Evolutionary conservation across 495 filamentous ascomycete species (phyloP).

Genomic region (Pseudevernia furfuracea): DNA sequence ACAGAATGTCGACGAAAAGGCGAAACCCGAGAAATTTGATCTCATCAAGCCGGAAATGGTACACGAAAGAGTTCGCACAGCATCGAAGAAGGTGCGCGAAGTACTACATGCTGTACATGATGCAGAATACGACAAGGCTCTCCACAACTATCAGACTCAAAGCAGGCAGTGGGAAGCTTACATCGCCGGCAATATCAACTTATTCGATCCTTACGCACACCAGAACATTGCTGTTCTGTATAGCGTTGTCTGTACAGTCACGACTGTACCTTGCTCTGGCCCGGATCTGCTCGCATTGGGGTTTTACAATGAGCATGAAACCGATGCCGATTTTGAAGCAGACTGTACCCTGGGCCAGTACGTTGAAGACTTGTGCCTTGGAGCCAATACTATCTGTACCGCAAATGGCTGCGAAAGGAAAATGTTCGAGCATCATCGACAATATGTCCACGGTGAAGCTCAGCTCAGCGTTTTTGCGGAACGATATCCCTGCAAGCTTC

Average conservation of each 20-base stretch:
- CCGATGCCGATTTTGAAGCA: slow-evolving; percentile 60
- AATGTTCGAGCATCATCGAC: slow-evolving; percentile 90
- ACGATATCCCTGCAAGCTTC: slow-evolving; percentile 60
- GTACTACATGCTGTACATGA: slow-evolving; percentile 90
- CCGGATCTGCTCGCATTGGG: slow-evolving; percentile 77
- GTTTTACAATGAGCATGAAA: slow-evolving; percentile 85
- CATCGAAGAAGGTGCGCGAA: slow-evolving; percentile 80
- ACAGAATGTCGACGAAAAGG: slow-evolving; percentile 49
- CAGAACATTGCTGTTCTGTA: slow-evolving; percentile 95
- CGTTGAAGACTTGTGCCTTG: slow-evolving; percentile 80
- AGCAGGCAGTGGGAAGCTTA: slow-evolving; percentile 94
- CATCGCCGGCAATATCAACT: slow-evolving; percentile 67
- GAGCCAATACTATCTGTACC: slow-evolving; percentile 65
- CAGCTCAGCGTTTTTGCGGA: slow-evolving; percentile 85
- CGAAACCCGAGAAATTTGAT: slow-evolving; percentile 63
- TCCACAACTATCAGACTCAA: slow-evolving; percentile 90
- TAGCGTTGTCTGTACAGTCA: slow-evolving; percentile 82
- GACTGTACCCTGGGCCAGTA: slow-evolving; percentile 94
- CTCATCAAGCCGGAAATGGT: slow-evolving; percentile 94
- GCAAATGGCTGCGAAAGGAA: slow-evolving; percentile 79
- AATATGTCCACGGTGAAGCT: slow-evolving; percentile 94
- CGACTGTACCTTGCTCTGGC: slow-evolving; percentile 84
- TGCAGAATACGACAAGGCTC: slow-evolving; percentile 89
- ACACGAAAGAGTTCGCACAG: slow-evolving; percentile 64
- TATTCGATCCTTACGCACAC: slow-evolving; percentile 90